Evolutionary conservation across 768 basidiomycete species (phyloP).

Genomic region (Hydnomerulius pinastri): DNA sequence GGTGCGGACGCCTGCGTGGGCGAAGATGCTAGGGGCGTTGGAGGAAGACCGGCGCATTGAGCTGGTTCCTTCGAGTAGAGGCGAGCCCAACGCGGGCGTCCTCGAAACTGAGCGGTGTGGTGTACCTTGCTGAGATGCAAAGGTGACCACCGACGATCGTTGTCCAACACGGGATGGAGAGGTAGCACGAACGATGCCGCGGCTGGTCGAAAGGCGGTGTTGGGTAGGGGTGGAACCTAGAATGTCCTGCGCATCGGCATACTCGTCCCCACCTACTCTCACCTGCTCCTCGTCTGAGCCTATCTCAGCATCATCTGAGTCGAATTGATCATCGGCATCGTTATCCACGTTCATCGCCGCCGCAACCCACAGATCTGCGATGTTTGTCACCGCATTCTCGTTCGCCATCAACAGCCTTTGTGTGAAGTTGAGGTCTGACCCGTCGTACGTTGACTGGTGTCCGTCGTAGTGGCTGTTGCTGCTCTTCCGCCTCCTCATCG

Average conservation of each 20-base stretch:
- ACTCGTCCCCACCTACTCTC: conserved; percentile 49
- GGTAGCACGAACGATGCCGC: conserved; percentile 14
- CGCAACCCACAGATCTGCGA: conserved; percentile 97
- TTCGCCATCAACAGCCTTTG: conserved; percentile 90
- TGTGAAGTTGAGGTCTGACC: conserved; percentile 77
- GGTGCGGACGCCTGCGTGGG: conserved; percentile 78
- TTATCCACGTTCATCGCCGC: conserved; percentile 95
- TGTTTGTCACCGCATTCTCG: conserved; percentile 91
- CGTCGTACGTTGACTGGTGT: conserved; percentile 40
- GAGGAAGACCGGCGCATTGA: conserved; percentile 53
- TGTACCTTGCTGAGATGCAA: conserved; percentile 28
- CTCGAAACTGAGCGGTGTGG: conserved; percentile 35
- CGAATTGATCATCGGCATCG: conserved; percentile 82
- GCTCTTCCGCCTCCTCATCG: conserved; percentile 51
- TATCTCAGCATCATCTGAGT: conserved; percentile 35
- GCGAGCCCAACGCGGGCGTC: conserved; percentile 34
- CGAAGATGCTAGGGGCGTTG: conserved; percentile 73
- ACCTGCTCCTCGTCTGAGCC: conserved; percentile 25
- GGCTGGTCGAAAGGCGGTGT: conserved; percentile 20
- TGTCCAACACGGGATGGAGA: conserved; percentile 23
- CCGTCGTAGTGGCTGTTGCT: conserved; percentile 48
- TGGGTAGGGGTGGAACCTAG: conserved; percentile 10
- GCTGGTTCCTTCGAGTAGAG: conserved; percentile 33
- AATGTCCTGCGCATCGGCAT: conserved; percentile 33
- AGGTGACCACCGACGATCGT: conserved; percentile 26